Evolutionary conservation across 148 eudicot species (phyloP).

Genomic region (Fagopyrum homotropicum): DNA sequence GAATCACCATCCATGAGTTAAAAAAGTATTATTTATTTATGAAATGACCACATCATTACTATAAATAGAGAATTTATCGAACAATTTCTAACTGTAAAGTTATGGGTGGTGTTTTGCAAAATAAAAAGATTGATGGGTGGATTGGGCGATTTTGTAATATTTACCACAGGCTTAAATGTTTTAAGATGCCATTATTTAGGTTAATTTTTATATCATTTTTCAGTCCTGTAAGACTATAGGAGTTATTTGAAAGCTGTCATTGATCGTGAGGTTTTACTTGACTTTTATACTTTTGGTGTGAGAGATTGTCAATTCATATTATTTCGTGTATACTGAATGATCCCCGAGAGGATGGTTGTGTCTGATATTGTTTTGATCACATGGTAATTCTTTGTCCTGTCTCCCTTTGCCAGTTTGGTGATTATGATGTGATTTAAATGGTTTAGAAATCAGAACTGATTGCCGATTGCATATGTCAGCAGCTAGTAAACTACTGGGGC

Average conservation of each 20-base stretch:
- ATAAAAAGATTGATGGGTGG: too few species aligned
- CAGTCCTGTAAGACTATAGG: not conserved
- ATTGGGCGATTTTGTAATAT: not conserved
- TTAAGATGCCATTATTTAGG: not conserved
- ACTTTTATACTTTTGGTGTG: not conserved
- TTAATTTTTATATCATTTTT: not conserved
- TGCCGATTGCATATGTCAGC: not conserved
- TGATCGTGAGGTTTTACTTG: not conserved
- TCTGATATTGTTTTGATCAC: not conserved
- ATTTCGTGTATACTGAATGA: not conserved
- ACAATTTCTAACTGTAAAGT: too few species aligned
- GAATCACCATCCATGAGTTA: not conserved
- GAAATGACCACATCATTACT: not conserved
- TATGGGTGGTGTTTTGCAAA: too few species aligned
- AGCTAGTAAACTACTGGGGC: not conserved
- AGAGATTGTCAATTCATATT: not conserved
- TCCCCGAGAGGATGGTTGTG: not conserved
- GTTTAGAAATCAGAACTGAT: not conserved
- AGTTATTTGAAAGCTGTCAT: not conserved
- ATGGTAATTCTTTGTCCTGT: not conserved
- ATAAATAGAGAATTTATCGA: too few species aligned
- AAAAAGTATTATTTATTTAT: too few species aligned
- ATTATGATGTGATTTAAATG: not conserved
- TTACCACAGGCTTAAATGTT: not conserved
- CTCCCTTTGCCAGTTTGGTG: not conserved